Conservation (phyloP, 1,139 yeast genomes). For the Candida dubliniensis region DNA sequence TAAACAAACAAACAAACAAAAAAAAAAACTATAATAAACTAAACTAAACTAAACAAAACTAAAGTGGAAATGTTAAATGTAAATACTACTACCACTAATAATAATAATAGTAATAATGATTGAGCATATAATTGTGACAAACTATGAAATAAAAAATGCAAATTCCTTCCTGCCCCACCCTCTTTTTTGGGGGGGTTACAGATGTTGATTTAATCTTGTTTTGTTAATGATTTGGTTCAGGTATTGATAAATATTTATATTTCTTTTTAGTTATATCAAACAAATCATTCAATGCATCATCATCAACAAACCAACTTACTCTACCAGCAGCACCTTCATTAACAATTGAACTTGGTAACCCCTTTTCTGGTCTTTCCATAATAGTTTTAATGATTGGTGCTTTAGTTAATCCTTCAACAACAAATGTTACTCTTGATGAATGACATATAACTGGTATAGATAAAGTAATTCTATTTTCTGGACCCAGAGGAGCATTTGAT, state of each 20-base stretch:
- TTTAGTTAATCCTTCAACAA: slow-evolving; percentile 93
- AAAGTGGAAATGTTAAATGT: no score
- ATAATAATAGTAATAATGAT: no score
- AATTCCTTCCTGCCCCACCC: no score
- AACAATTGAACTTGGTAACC: slow-evolving; percentile 89
- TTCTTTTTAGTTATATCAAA: slow-evolving; percentile 71
- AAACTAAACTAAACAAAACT: no score
- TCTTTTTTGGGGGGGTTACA: no score
- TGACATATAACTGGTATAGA: slow-evolving; percentile 96
- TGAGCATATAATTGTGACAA: no score
- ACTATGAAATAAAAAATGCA: no score
- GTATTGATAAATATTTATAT: slow-evolving; percentile 56
- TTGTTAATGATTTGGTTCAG: slow-evolving; percentile 3
- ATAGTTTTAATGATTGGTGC: slow-evolving; percentile 91
- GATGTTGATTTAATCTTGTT: no score
- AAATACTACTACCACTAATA: no score
- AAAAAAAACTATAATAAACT: no score
- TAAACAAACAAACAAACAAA: no score
- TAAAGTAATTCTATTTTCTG: slow-evolving; percentile 81
- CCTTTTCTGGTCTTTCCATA: slow-evolving; percentile 97
- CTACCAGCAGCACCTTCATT: slow-evolving; percentile 96
- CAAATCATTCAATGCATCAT: slow-evolving; percentile 87
- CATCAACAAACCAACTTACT: slow-evolving; percentile 97
- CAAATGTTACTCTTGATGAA: slow-evolving; percentile 88
- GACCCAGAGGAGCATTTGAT: slow-evolving; percentile 89